Evolutionary conservation across 2,329 filamentous ascomycete genomes (phyloP), one percentile per base, ranked within the genome.

Genomic region (Colletotrichum ledebouriae): DNA sequence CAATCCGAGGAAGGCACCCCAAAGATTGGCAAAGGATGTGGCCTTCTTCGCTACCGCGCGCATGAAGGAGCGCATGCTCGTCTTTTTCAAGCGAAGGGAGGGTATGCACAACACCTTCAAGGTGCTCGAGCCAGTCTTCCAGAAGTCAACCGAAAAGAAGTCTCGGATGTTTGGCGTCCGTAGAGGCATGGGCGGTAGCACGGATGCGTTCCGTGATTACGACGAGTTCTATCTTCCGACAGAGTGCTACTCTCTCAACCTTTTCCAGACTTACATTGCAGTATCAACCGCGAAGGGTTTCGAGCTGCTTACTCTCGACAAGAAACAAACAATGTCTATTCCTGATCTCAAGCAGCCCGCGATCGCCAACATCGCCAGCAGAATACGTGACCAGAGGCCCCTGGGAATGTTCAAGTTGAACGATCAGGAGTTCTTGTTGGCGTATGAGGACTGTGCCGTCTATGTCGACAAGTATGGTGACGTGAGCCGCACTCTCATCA

Each of bases 381-480:
- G 94, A 33, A 92, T 99, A 73, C 89, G 89, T 64, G 91, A 93
- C 72, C 93, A 97, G 75, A 89, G 90, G 63, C 95, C 96, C 0
- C 84, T 99, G 11, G 94, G 94, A 73, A 99, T 99, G 96, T 98
- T 99, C 85, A 90, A 94, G 46, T 89, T 99, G 62, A 94, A 92
- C 72, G 93, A 97, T 67, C 92, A 92, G 64, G 96, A 97, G 78
- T 99, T 98, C 80, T 84, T 99, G 29, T 89, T 98, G 56, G 93
- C 92, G 42, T 99, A 98, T 78, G 93, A 97, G 79, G 94, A 98
- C 79, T 98, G 95, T 74, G 96, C 94, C 17, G 94, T 99, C 9
- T 99, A 98, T 76, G 92, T 98, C 76, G 97, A 99, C 83, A 98
- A 98, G 81, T 94, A 98, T 79, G 96, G 96, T 72, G 96, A 99